Evolutionary conservation across 352 stramenopile species (phyloP).

Genomic region (Phytophthora tubulina): DNA sequence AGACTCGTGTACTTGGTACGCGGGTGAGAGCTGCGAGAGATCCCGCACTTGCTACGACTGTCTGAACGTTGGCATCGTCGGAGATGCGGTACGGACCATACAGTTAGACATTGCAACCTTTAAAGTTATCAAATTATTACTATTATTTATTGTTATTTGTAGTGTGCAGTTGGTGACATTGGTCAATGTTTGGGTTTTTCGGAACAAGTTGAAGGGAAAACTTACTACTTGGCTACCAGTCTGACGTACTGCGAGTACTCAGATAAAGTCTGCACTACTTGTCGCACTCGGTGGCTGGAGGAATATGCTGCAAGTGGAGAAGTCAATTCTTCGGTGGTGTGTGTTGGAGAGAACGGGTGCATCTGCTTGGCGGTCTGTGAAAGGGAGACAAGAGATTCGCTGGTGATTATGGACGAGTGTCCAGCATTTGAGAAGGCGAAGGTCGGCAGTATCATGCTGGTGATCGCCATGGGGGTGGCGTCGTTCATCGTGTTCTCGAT

Average conservation of each 20-base stretch:
- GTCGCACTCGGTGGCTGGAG: slow-evolving; percentile 37
- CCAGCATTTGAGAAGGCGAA: slow-evolving; percentile 27
- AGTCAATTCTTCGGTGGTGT: slow-evolving; percentile 27
- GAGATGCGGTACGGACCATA: slow-evolving; percentile 31
- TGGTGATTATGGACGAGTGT: slow-evolving; percentile 35
- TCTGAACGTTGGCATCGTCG: slow-evolving; percentile 44
- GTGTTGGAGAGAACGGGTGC: slow-evolving; percentile 37
- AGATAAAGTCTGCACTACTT: slow-evolving; percentile 47
- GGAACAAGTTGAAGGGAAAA: slow-evolving; percentile 31
- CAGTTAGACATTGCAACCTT: background rate
- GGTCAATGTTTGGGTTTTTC: slow-evolving; percentile 43
- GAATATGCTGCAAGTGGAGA: slow-evolving; percentile 29
- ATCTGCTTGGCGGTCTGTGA: slow-evolving; percentile 58
- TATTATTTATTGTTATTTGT: slow-evolving; percentile 5
- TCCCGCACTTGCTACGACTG: slow-evolving; percentile 50
- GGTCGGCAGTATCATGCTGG: slow-evolving; percentile 28
- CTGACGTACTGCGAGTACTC: slow-evolving; percentile 54
- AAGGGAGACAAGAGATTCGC: slow-evolving; percentile 23
- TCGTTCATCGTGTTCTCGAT: slow-evolving; percentile 38
- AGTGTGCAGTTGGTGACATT: slow-evolving; percentile 42
- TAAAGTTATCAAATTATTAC: background rate
- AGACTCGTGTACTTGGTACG: slow-evolving; percentile 53
- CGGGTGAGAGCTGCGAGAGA: slow-evolving; percentile 34
- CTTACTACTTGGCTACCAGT: slow-evolving; percentile 57
- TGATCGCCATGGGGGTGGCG: slow-evolving; percentile 25